Percentiles rank a stretch among this genome's conserved stretches.
These are phyloP conservation scores for Podospora pseudopauciseta DNA, from an alignment of 495 filamentous ascomycete genomes.

Conservation along the genomic window DNA sequence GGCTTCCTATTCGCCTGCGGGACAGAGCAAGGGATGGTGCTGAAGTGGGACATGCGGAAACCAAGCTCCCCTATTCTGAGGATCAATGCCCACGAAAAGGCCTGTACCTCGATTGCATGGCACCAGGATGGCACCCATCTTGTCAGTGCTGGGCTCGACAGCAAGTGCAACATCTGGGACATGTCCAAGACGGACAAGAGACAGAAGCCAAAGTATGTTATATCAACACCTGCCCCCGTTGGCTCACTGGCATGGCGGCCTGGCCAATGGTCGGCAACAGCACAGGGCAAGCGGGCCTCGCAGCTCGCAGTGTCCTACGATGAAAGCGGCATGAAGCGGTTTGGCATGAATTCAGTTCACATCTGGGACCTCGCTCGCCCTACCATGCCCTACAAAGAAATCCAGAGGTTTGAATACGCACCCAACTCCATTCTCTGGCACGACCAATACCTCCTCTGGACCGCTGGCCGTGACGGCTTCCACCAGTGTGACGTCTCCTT, in stretches of 20 bases:
- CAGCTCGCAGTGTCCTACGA: conserved; percentile 54
- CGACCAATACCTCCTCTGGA: conserved; percentile 87
- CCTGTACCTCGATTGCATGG: conserved; percentile 85
- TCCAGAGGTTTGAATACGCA: conserved; percentile 66
- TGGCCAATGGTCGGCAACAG: conserved; percentile 65
- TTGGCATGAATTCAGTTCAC: conserved; percentile 69
- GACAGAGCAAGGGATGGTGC: conserved; percentile 76
- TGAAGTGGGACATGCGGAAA: conserved; percentile 55
- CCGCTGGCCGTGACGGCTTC: conserved; percentile 81
- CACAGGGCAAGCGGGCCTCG: conserved; percentile 57
- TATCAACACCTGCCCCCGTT: conserved; percentile 60
- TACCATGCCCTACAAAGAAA: conserved; percentile 79
- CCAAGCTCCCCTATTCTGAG: conserved; percentile 51
- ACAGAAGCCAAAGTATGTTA: conserved; percentile 68
- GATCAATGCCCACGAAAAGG: conserved; percentile 76
- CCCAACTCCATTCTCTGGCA: conserved; percentile 85
- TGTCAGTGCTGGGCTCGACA: conserved; percentile 77
- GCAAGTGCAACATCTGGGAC: conserved; percentile 88
- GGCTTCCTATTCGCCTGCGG: conserved; percentile 83
- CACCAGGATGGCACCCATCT: conserved; percentile 92
- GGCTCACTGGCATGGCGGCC: conserved; percentile 83
- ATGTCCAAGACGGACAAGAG: conserved; percentile 73
- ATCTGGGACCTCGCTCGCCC: conserved; percentile 91
- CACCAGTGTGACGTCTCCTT: conserved; percentile 85
- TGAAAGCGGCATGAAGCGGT: conserved; percentile 44